Evolutionary conservation across 345 rosid species (phyloP), one percentile per base, ranked within the genome.

Genomic region (Bruguiera gymnorhiza): DNA sequence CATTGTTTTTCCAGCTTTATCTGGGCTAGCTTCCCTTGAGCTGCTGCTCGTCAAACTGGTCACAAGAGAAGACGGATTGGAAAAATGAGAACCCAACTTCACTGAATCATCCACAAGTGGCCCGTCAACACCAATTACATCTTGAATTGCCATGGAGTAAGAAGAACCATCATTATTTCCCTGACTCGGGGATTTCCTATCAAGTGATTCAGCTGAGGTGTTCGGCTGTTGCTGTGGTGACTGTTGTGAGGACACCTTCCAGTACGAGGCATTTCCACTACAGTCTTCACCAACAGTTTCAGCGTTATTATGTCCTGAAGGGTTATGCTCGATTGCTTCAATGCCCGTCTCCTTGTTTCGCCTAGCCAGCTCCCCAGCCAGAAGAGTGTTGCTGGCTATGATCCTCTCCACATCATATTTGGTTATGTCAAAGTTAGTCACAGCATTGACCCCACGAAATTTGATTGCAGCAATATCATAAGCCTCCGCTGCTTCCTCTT

Each of bases 401-500:
- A 89, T 89, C 83, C 81, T 88, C 63, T 87, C 91, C 23, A 89
- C 96, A 64, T 89, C 86, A 34, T 89, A 89, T 66, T 91, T 82
- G 2, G 87, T 78, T 6, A 86, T 87, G 84, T 87, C 93, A 4
- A 89, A 89, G 81, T 89, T 89, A 15, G 96, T 89, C 56, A 89
- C 96, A 2, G 96, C 96, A 64, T 86, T 89, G 0, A 76, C 86
- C 4, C 96, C 96, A 0, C 96, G 89, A 67, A 89, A 89, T 83
- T 89, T 89, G 48, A 89, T 87, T 0, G 96, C 96, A 9, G 96
- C 96, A 3, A 89, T 54, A 65, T 89, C 96, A 58, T 89, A 89
- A 27, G 96, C 91, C 70, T 89, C 96, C 1, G 96, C 96, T 13
- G 96, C 96, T 81, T 89, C 96, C 80, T 89, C 96, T 74, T 89